phyloP scores from a whole-genome alignment of 1,284 basidiomycete genomes.

The Moesziomyces globuligerus region DNA sequence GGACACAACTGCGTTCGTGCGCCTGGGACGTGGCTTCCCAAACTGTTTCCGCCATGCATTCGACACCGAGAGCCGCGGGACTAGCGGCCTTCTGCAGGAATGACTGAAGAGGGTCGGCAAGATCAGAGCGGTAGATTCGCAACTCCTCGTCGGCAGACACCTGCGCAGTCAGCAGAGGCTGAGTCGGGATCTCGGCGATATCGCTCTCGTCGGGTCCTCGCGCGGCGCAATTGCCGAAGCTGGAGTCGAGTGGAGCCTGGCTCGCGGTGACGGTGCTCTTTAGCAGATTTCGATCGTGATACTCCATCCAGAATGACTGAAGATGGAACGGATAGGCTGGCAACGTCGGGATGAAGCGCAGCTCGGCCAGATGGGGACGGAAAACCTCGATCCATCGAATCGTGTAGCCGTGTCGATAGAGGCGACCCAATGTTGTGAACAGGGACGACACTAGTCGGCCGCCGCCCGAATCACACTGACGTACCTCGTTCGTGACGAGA shows the following conservation, averaged over 20 bases:
- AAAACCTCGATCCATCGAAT: constrained; percentile 34
- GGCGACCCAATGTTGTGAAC: constrained; percentile 3
- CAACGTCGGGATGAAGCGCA: constrained; percentile 15
- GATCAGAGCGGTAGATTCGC: constrained; percentile 8
- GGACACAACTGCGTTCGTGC: neutral
- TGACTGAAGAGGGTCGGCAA: constrained; percentile 2
- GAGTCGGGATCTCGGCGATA: neutral
- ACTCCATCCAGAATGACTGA: constrained; percentile 47
- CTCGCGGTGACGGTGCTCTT: neutral
- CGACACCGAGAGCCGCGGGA: constrained; percentile 8
- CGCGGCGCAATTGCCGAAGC: neutral
- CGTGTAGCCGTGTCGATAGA: constrained; percentile 29
- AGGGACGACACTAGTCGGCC: constrained; percentile 6
- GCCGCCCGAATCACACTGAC: neutral
- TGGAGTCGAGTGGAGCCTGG: neutral
- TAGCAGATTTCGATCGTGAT: constrained; percentile 48
- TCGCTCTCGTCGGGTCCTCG: neutral
- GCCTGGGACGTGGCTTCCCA: constrained; percentile 1
- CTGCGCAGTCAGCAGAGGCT: constrained; percentile 18
- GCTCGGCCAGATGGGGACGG: constrained; percentile 15
- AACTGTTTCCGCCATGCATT: constrained; percentile 19
- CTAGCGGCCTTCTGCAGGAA: constrained; percentile 1
- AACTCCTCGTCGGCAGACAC: neutral
- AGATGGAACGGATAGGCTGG: constrained; percentile 45
- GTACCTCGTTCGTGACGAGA: neutral